Base-by-base conservation (phyloP, 345 rosid genomes). In the Firmiana major region DNA sequence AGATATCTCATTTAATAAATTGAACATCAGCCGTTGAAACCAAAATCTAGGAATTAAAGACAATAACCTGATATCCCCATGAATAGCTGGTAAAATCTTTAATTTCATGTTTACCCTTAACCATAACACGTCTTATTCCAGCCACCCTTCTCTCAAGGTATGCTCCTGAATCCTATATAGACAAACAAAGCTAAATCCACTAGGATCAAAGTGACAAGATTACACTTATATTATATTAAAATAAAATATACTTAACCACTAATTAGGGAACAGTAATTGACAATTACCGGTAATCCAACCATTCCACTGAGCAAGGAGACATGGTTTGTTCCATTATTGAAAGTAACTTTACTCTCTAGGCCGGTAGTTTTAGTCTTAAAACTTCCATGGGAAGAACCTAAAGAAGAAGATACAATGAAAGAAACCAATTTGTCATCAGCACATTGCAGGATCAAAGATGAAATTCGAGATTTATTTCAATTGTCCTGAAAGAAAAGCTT, bases 271-370 rank as follows among this genome's bases (percentile, higher is more conserved):
- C 6, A 46, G 71, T 59, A 28, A 74, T 74, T 38, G 77, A 75
- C 48, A 64, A 57, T 58, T 87, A 92, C 97, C 90, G 97, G 98
- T 83, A 90, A 82, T 69, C 97, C 98, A 57, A 88, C 94, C 90
- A 87, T 89, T 43, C 84, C 95, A 31, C 98, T 93, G n/a, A 93
- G 92, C 75, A 93, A 82, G 75, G 98, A 86, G 78, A 93, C 74
- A 59, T 84, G 58, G 85, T 89, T 93, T 77, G 83, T 81, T 81
- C 93, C 97, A 72, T 71, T 75, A 4, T 15, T 78, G 77, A 92
- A 77, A 81, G 87, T 74, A 57, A 89, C 9, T 16, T 70, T 71
- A 46, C 68, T 79, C 76, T 84, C 84, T 5, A 90, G 82, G 64
- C n/a, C 75, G 71, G 84, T 82, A 48, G 58, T 82, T 76, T 80